Conservation (phyloP, 202 grass and related monocot genomes). For the Tripidium arundinaceum region DNA sequence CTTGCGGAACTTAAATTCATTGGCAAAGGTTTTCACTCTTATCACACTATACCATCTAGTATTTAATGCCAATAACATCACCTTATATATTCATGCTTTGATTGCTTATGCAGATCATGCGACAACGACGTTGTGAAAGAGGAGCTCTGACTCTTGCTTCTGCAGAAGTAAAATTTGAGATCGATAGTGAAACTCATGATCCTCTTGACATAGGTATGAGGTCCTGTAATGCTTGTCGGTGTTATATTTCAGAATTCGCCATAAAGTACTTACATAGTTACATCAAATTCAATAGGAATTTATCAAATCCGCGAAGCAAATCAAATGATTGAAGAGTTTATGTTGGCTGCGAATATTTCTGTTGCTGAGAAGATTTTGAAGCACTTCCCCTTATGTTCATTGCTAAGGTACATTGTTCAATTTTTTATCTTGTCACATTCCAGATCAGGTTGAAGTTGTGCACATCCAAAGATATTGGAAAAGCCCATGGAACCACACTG, state of each 20-base stretch:
- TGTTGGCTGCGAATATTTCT: constrained; percentile 93
- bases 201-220: constrained; percentile 91
- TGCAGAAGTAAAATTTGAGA: constrained; percentile 98
- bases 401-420: constrained; percentile 62
- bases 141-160: constrained; percentile 97
- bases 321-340: constrained; percentile 99
- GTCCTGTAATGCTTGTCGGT: constrained; percentile 17
- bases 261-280: constrained; percentile 27
- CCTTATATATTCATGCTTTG: constrained; percentile 15
- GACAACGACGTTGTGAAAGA: constrained; percentile 73
- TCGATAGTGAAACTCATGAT: constrained; percentile 98
- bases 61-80: background rate
- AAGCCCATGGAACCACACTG: background rate
- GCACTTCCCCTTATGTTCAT: constrained; percentile 73
- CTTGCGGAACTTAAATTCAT: constrained; percentile 84
- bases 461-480: constrained; percentile 11
- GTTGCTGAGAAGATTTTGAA: constrained; percentile 98
- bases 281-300: constrained; percentile 59
- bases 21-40: constrained; percentile 76
- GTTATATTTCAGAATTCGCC: constrained; percentile 1
- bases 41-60: background rate
- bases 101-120: constrained; percentile 66
- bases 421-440: constrained; percentile 17
- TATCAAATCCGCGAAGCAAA: constrained; percentile 99
- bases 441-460: background rate